phyloP scores from a whole-genome alignment of 2,329 filamentous ascomycete genomes.

The Venturia asperata region DNA sequence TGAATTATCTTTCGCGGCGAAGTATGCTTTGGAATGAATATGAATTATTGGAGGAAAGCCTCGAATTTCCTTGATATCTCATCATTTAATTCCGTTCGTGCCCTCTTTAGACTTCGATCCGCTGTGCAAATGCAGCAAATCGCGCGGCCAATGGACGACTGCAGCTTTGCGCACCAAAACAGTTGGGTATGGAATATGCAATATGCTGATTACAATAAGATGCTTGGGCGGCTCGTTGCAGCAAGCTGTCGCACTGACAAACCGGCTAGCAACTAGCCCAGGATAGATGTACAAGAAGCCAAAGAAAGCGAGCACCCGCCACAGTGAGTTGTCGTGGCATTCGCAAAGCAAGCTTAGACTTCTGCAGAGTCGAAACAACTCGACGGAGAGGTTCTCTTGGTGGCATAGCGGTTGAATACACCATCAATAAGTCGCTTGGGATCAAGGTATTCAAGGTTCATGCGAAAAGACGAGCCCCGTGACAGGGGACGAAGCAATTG shows the following conservation, averaged over 20 bases:
- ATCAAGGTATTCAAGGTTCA: constrained; percentile 55
- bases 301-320: neutral
- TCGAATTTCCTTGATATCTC: neutral
- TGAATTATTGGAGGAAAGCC: neutral
- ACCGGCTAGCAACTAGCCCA: neutral
- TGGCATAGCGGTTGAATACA: constrained; percentile 43
- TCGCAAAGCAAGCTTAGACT: neutral
- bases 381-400: neutral
- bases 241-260: constrained; percentile 1
- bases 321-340: neutral
- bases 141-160: neutral
- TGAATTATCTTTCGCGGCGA: too few species aligned
- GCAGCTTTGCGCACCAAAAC: neutral
- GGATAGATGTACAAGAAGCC: neutral
- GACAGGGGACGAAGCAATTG: constrained; percentile 47
- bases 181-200: neutral
- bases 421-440: constrained; percentile 57
- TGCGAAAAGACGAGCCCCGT: constrained; percentile 44
- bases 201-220: neutral
- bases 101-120: neutral
- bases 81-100: neutral
- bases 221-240: neutral
- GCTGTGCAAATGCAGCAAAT: neutral
- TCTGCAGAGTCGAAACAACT: neutral
- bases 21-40: neutral